Evolutionary conservation across 1,284 basidiomycete genomes (phyloP).

Genomic region (Singerocomus inundabilis): DNA sequence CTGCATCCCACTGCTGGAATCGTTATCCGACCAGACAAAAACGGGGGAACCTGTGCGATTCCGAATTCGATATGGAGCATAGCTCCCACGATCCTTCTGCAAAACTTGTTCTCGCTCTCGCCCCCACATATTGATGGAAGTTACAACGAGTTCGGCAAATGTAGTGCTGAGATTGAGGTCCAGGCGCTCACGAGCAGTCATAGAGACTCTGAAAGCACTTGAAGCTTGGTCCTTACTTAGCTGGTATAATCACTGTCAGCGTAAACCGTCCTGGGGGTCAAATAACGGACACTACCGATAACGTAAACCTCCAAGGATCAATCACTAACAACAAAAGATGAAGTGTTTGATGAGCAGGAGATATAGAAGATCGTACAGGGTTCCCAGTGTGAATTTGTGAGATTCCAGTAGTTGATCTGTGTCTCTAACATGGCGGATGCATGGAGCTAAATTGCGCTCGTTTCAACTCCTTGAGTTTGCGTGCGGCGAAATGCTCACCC

Average conservation of each 20-base stretch:
- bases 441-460: slow-evolving; percentile 59
- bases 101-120: slow-evolving; percentile 73
- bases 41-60: slow-evolving; percentile 89
- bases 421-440: slow-evolving; percentile 79
- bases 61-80: slow-evolving; percentile 90
- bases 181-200: slow-evolving; percentile 82
- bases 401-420: slow-evolving; percentile 94
- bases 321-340: slow-evolving; percentile 56
- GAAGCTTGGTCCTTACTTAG: slow-evolving; percentile 51
- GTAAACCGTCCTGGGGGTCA: neutral
- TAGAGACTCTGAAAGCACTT: slow-evolving; percentile 57
- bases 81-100: slow-evolving; percentile 77
- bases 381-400: slow-evolving; percentile 98
- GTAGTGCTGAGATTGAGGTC: slow-evolving; percentile 93
- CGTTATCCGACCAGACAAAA: slow-evolving; percentile 78
- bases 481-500: slow-evolving; percentile 49
- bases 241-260: slow-evolving; percentile 37
- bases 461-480: slow-evolving; percentile 9
- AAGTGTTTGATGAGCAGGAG: neutral
- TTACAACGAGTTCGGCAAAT: slow-evolving; percentile 85
- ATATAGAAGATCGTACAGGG: slow-evolving; percentile 56
- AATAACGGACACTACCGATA: slow-evolving; percentile 49
- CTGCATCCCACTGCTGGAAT: slow-evolving; percentile 48
- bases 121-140: slow-evolving; percentile 71
- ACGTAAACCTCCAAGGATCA: slow-evolving; percentile 93